Conservation (phyloP, 805 yeast genomes). For the Monosporozyma unispora region DNA sequence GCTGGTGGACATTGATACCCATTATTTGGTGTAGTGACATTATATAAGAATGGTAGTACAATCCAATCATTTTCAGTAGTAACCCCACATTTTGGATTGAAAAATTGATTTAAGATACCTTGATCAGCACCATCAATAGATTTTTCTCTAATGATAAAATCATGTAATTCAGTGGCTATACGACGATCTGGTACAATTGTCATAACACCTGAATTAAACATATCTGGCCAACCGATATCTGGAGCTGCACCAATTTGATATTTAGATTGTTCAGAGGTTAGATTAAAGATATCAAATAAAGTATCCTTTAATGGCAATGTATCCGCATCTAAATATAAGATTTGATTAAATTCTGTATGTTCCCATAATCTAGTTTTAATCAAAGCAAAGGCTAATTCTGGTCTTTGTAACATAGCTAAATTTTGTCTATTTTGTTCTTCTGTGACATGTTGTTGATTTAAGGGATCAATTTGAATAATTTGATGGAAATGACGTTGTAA, state of each 20-base stretch:
- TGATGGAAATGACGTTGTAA: conserved; percentile 19
- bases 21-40: conserved; percentile 62
- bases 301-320: conserved; percentile 38
- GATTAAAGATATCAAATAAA: conserved; percentile 18
- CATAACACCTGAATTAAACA: conserved; percentile 75
- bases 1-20: conserved; percentile 73
- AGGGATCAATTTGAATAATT: conserved; percentile 21
- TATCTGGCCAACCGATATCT: conserved; percentile 89
- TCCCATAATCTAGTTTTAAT: conserved; percentile 45
- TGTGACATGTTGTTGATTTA: conserved; percentile 14
- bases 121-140: conserved; percentile 90
- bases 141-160: conserved; percentile 18
- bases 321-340: conserved; percentile 60
- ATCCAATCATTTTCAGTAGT: conserved; percentile 41
- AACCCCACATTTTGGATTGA: conserved; percentile 29
- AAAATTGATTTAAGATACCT: conserved; percentile 75
- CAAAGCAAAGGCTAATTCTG: conserved; percentile 44
- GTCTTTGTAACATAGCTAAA: conserved; percentile 35
- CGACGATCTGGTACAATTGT: conserved; percentile 43
- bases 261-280: conserved; percentile 16
- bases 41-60: conserved; percentile 69
- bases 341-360: conserved; percentile 34
- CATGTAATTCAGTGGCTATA: conserved; percentile 36
- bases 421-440: conserved; percentile 19
- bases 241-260: conserved; percentile 46